These are phyloP conservation scores for Narthecium ossifragum DNA, from an alignment of 106 monocot genomes.

Conservation along the genomic window DNA sequence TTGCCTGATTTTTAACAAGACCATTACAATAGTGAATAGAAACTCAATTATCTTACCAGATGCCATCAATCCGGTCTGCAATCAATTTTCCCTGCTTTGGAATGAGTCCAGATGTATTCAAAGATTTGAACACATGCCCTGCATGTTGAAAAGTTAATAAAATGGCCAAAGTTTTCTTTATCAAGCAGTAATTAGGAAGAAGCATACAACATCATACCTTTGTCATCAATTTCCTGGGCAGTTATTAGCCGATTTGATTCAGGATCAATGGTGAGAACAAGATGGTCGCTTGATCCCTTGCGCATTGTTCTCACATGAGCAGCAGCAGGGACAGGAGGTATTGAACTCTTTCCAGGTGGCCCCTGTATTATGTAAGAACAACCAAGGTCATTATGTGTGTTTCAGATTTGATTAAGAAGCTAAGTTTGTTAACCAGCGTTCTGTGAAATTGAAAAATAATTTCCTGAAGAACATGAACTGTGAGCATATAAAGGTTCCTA, in stretches of 20 bases:
- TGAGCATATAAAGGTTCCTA: too few species aligned
- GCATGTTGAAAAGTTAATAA: constrained; percentile 5
- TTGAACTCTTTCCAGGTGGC: constrained; percentile 37
- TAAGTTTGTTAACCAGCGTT: too few species aligned
- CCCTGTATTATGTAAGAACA: too few species aligned
- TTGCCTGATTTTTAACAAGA: too few species aligned
- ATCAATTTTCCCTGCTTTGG: constrained; percentile 85
- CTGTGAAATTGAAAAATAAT: too few species aligned
- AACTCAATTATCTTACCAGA: constrained; percentile 84
- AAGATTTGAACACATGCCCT: constrained; percentile 94
- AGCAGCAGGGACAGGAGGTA: constrained; percentile 39
- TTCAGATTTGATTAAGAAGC: too few species aligned
- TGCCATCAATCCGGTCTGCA: constrained; percentile 86
- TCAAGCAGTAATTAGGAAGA: not conserved
- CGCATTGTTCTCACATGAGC: constrained; percentile 63
- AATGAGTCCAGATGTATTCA: constrained; percentile 81
- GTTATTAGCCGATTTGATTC: constrained; percentile 54
- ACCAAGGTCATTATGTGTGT: too few species aligned
- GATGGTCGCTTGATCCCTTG: constrained; percentile 83
- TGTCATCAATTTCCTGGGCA: constrained; percentile 67
- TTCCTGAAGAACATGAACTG: too few species aligned
- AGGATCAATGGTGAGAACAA: constrained; percentile 58
- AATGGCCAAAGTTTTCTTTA: not conserved
- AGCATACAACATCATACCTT: constrained; percentile 40
- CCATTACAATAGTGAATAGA: too few species aligned